Base-by-base conservation (phyloP, 495 filamentous ascomycete species). In the Cladorrhinum samala region DNA sequence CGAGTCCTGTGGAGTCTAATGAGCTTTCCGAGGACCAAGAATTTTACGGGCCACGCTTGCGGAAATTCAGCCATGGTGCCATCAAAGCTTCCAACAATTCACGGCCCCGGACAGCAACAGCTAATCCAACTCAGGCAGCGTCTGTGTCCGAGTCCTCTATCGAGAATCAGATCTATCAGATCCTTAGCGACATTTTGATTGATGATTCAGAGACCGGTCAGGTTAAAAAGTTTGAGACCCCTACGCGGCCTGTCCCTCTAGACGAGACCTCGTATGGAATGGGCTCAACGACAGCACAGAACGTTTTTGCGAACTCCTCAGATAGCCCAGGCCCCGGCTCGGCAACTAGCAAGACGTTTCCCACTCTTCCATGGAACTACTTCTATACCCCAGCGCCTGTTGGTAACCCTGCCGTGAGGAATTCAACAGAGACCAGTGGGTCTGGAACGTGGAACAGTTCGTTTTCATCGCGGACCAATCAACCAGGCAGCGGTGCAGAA, bases 291-390 rank as follows among this genome's bases (percentile, higher is more conserved):
- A 70, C 62, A 8, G 65, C 70, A 8, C 62, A 66, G 13, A 67
- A 72, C 25, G 60, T 68, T 2, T 69, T 69, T 46, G 68, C 63
- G 43, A 43, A 42, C 56, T 46, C 46, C 42, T 49, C 65, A 30
- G 46, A 44, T n/a, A 68, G 63, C 48, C 63, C 65, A 1, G 45
- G 59, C 9, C 66, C 72, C 7, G 67, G 64, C 7, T 73, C 73
- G 13, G 64, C 71, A 8, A 67, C 52, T 2, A 61, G 62, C 1
- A 75, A 71, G 54, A 19, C 65, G 4, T 71, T 73, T 13, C 71
- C 70, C 2, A 68, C 52, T 20, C 62, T 76, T 27, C 72, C 73
- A 17, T 76, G 73, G 73, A 61, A 64, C 9, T 74, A 70, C 48
- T 73, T 75, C 42, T 69, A 68, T 41, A 61, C 55, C 5, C 68